Base-by-base conservation (phyloP, 2,329 filamentous ascomycete species). In the Colletotrichum trifolii region DNA sequence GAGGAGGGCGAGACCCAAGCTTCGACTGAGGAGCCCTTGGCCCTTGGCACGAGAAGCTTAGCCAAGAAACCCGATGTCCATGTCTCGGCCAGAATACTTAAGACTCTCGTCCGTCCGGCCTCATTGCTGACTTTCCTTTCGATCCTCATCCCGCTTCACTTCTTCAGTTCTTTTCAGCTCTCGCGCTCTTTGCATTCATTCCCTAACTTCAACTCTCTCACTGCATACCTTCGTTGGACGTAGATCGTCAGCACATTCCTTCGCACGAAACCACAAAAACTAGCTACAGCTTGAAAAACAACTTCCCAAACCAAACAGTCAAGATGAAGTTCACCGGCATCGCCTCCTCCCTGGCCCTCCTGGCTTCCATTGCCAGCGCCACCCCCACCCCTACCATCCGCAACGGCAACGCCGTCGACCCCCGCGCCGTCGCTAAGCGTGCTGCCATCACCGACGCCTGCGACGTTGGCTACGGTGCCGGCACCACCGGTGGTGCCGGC, bases 401-500 rank as follows among this genome's bases (percentile, higher is more conserved):
- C 25, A 56, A 68, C 46, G 65, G 71, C 39, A 68, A 70, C 42
- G 72, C 70, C 35, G 63, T 78, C 11, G 60, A 59, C 64, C 56
- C 60, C 46, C 64, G 60, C 39, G 40, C 53, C 60, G 42, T 59
- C 43, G 68, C 70, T 67, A 78, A 77, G 73, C 74, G 75, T 50
- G 75, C 77, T 55, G 67, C 74, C 68, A 72, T 77, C 69, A 76
- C 73, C 7, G 77, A 78, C 54, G 72, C 74, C n/a, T 77, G 74
- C 60, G 62, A 72, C 58, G 70, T 79, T 46, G 77, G 77, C 8
- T 79, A 75, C 66, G 76, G 75, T 46, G 71, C 71, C 47, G 81
- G 83, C 56, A 85, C 83, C 39, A 85, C 79, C 2, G 84, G 83
- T 64, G 84, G 84, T 59, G 75, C 78, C 54, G 82, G 82, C 57